Evolutionary conservation across 2,329 filamentous ascomycete genomes (phyloP), one percentile per base, ranked within the genome.

Genomic region (Cladobotryum mycophilum): DNA sequence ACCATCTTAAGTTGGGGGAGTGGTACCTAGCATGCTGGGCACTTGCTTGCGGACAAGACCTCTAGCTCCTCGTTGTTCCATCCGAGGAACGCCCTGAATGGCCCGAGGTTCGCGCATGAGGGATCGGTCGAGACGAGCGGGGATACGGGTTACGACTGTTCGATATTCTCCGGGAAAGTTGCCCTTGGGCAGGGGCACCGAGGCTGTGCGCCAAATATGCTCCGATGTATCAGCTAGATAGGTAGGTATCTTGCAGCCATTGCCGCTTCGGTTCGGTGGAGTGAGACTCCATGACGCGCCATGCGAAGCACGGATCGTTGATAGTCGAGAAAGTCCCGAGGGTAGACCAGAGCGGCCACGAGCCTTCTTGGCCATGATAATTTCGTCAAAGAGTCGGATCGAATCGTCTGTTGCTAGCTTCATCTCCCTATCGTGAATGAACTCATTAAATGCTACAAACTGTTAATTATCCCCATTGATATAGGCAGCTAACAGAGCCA

Each of bases 61-160:
- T 37, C 72, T 71, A 7, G 69, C 69, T 33, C 75, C 67, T n/a
- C 73, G 72, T 50, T 75, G 73, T 52, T 80, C 78, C 15, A 78
- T 75, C 34, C 80, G 72, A 20, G 90, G 90, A n/a, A 90, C 84
- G 35, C 91, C 91, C 66, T 95, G 89, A 37, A 96, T 92, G 55
- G 88, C 84, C 52, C 91, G 81, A 30, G 91, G 91, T 69, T 96
- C 91, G 66, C 89, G 89, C 89, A 97, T 96, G 43, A 96, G 74
- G 13, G 83, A 80, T 4, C 85, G 80, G 61, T 99, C 93, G 9
- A 99, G 78, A 62, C 88, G 91, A 7, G 88, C 83, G 5, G 93
- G 93, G 36, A 88, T 83, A 58, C 82, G 72, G 12, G 81, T 82
- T 48, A 82, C 73, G 13, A 82, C 74, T 33, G 75, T 69, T 52